Base-by-base conservation (phyloP, 768 basidiomycete species). In the Termitomyces sp. region DNA sequence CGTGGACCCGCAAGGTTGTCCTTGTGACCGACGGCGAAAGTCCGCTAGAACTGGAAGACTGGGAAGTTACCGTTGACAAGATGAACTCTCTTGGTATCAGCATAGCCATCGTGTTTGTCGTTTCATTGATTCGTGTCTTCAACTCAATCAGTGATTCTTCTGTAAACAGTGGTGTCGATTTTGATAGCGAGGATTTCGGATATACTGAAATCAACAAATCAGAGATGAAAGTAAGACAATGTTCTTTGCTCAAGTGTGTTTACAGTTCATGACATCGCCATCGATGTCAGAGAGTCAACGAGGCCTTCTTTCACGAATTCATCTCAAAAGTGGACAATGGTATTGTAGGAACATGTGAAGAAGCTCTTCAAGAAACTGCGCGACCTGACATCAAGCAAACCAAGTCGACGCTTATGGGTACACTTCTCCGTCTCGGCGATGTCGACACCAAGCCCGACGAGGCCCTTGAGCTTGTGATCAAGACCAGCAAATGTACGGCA, bases 21-120 rank as follows among this genome's bases (percentile, higher is more conserved):
- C 63, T 98, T 15, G 67, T 98, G 19, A 98, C 96, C 0, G 93
- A 98, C 63, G 95, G 87, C 61, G 84, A 89, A 70, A 82, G 75
- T 37, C 82, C 81, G 3, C 82, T 89, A 53, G 84, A 89, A 62
- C 64, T 84, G 3, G 87, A 88, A 61, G 82, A 90, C 58, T 91
- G 90, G 87, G 83, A 90, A 61, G 74, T 70, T 0, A 88, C 83
- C 1, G 80, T 79, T 44, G 65, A 74, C 42, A 87, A 87, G 62
- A 81, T 98, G 73, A 77, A 85, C 48, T 68, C 66, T 3, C 65
- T 83, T 24, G 74, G 77, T 5, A 73, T 94, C 37, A 67, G 71
- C 11, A 64, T 95, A 44, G 82, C 83, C 2, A 73, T 97, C 52
- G 76, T 97, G 95, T 96, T 60, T 52, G 76, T 67, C n/a, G 24